Base-by-base conservation (phyloP, 257 asterid genomes). In the Solanum chaucha region DNA sequence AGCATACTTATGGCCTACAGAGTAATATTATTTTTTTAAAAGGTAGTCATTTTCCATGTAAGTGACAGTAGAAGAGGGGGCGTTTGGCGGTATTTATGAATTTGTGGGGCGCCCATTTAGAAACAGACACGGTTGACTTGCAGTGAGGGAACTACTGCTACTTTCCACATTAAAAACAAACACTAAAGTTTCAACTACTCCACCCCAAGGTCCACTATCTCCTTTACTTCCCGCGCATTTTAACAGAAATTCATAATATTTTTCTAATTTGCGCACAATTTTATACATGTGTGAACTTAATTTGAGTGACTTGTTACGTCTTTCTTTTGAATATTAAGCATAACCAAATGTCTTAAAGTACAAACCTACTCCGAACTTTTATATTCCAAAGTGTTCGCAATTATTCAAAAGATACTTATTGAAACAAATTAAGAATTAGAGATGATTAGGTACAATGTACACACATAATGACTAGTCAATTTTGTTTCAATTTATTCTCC, bases 131-230 rank as follows among this genome's bases (percentile, higher is more conserved):
- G 70, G 96, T 95, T 95, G 98, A 95, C 96, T 90, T 90, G 81
- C 40, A 87, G 88, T 11, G 32, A 86, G 87, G 13, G 12, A 58
- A 67, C 10, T 82, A 71, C 70, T 85, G 44, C 87, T 68, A 87
- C 10, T 85, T 74, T 87, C 88, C 82, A 92, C 94, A 93, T 90
- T 93, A 84, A 93, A 90, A 86, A 88, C 88, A 88, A 86, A 89
- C 86, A 61, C 35, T 75, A 84, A 86, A 86, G 94, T 91, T 95
- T 15, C 95, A 96, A 91, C 98, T 22, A 95, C 98, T 92, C 94
- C 93, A 90, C 93, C 93, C 10, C 36, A 32, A 26, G 84, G 84
- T 78, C 83, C 87, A 85, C 72, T 5, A 48, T 32, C 72, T 61
- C 9, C 82, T 75, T 82, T 68, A 84, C 41, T 44, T 48, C 86